Evolutionary conservation across 305 asterid species (phyloP), one percentile per base, ranked within the genome.

Genomic region (Fraxinus greggii): DNA sequence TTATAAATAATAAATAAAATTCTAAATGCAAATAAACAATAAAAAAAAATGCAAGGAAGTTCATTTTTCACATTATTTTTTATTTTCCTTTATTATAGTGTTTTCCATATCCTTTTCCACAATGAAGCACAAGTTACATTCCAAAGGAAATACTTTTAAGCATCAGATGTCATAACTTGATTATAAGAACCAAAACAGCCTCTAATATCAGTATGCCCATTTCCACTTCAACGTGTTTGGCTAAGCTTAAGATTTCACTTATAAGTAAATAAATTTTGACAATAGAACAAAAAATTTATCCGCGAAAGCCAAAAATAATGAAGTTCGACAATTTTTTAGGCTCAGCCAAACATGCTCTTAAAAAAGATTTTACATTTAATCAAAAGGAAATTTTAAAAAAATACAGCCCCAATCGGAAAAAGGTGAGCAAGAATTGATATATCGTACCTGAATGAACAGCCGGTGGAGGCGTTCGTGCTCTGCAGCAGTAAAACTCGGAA

Each of bases 381-480:
- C 23, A 4, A 73, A 15, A 1, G 35, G 19, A 54, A 19, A 38
- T n/a, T 21, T 1, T 4, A 3, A 12, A 15, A 19, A 77, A 77
- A 48, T 80, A 76, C 26, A 13, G 28, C 17, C 13, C 70, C 17
- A 32, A 54, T 15, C 0, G 36, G 6, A 3, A 73, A 5, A 35
- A 36, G 26, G 23, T 28, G 75, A 70, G 10, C 51, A 5, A 67
- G 21, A 77, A 36, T 59, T 59, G 21, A 76, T 15, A n/a, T 4
- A 21, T 77, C 69, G 72, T 23, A 91, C 97, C 94, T 85, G 89
- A 82, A 88, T 83, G 84, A 88, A 93, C 56, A 89, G 90, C 15
- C 84, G 88, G 80, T 87, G 94, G 81, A 92, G 93, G 81, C 93
- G 91, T 7, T 85, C 90, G 81, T 88, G 87, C 88, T 90, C 93